phyloP scores from a whole-genome alignment of 2,329 filamentous ascomycete genomes.

The Aureobasidium subglaciale region DNA sequence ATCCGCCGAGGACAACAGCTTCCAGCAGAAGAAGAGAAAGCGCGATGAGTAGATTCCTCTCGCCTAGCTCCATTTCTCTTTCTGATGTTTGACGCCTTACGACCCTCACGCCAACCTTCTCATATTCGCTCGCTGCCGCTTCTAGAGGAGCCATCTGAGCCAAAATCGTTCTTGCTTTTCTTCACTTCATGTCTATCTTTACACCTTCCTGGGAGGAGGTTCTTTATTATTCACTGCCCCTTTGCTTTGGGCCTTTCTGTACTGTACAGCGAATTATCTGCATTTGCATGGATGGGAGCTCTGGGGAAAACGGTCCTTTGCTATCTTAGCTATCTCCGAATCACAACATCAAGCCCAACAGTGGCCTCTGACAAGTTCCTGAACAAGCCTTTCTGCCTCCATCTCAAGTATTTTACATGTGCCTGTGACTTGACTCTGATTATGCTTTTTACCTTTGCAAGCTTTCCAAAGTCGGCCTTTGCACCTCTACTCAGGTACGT shows the following conservation, averaged over 20 bases:
- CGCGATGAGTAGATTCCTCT: constrained; percentile 32
- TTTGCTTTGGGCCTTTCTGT: constrained; percentile 3
- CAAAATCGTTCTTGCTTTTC: constrained; percentile 12
- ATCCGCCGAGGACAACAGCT: constrained; percentile 25
- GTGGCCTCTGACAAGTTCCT: constrained; percentile 3
- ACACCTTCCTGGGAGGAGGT: constrained; percentile 6
- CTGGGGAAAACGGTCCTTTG: constrained; percentile 10
- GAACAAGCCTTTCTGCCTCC: not conserved
- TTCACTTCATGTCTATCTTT: constrained; percentile 15
- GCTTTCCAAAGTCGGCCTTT: not conserved
- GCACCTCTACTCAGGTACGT: not conserved
- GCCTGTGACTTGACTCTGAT: not conserved
- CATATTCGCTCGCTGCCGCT: not conserved
- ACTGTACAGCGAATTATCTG: constrained; percentile 8
- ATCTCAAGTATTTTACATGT: not conserved
- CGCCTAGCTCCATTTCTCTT: constrained; percentile 6
- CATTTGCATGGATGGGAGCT: constrained; percentile 12
- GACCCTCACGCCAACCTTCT: constrained; percentile 8
- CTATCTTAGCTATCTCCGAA: constrained; percentile 1
- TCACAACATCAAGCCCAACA: constrained; percentile 5
- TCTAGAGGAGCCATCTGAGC: too few relatives aligned
- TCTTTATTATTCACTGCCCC: not conserved
- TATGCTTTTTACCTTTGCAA: constrained; percentile 1
- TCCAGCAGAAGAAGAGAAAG: constrained; percentile 37
- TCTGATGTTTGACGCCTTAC: constrained; percentile 5